These are phyloP conservation scores for Podila epicladia DNA, from an alignment of 192 early-diverging fungal genomes.

Conservation along the genomic window DNA sequence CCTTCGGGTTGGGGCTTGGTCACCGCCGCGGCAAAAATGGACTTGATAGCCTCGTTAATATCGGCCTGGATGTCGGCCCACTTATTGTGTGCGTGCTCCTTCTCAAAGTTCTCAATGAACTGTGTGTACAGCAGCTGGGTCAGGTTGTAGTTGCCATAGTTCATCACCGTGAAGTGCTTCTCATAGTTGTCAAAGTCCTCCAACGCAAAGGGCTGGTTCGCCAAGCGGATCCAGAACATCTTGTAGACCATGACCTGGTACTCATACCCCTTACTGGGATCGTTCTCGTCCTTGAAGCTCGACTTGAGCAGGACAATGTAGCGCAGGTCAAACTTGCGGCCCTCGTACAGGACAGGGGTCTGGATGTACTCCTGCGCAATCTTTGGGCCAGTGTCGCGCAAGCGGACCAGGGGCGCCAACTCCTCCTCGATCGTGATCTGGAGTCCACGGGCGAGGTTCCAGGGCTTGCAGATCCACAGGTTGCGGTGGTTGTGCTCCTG, in stretches of 20 bases:
- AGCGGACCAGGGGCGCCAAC: constrained; percentile 52
- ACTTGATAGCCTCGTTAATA: constrained; percentile 59
- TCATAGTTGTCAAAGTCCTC: constrained; percentile 58
- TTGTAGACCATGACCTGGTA: constrained; percentile 56
- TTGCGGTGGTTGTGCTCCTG: constrained; percentile 47
- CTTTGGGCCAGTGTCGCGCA: constrained; percentile 54
- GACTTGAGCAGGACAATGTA: constrained; percentile 58
- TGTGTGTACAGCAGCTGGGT: constrained; percentile 55
- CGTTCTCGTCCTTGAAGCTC: constrained; percentile 35
- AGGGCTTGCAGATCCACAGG: constrained; percentile 59
- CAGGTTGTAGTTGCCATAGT: constrained; percentile 58
- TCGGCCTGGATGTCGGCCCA: constrained; percentile 55
- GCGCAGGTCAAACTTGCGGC: constrained; percentile 59
- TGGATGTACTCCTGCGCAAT: constrained; percentile 57
- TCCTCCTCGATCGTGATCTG: constrained; percentile 50
- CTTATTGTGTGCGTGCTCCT: constrained; percentile 49
- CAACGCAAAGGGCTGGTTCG: constrained; percentile 51
- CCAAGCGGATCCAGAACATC: constrained; percentile 62
- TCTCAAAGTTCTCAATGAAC: constrained; percentile 62
- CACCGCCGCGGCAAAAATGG: constrained; percentile 58
- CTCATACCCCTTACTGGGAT: constrained; percentile 44
- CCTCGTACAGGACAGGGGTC: constrained; percentile 57
- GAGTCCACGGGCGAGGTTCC: constrained; percentile 56
- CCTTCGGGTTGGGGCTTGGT: constrained; percentile 54
- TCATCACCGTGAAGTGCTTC: constrained; percentile 60